These are phyloP conservation scores for Ogataea nitratoaversa DNA, from an alignment of 805 yeast genomes.

Conservation along the genomic window DNA sequence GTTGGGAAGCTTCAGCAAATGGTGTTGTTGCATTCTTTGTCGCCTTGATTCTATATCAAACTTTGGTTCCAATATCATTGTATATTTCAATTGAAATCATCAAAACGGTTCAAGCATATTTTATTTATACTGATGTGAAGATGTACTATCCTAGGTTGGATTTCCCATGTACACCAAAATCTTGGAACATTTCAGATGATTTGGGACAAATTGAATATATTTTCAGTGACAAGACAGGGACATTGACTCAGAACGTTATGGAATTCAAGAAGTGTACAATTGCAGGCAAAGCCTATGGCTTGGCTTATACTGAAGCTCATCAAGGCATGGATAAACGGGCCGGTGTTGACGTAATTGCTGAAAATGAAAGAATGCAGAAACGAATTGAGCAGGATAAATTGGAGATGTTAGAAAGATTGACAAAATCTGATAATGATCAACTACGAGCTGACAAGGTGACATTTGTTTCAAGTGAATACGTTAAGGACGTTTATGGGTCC, in stretches of 20 bases:
- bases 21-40: conserved; percentile 71
- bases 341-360: conserved; percentile 57
- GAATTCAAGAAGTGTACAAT: conserved; percentile 75
- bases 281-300: conserved; percentile 63
- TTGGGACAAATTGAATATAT: conserved; percentile 80
- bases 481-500: conserved; percentile 41
- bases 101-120: conserved; percentile 71
- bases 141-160: conserved; percentile 69
- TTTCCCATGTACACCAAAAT: conserved; percentile 74
- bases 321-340: conserved; percentile 65
- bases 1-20: conserved; percentile 51
- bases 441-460: conserved; percentile 49
- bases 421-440: conserved; percentile 40
- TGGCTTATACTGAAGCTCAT: conserved; percentile 74
- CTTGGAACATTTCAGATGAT: conserved; percentile 83
- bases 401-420: conserved; percentile 45
- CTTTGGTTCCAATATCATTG: conserved; percentile 75
- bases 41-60: conserved; percentile 67
- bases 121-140: conserved; percentile 63
- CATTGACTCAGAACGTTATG: conserved; percentile 80
- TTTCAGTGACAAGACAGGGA: conserved; percentile 82
- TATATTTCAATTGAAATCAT: conserved; percentile 77
- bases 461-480: conserved; percentile 57
- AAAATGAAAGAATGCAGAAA: conserved; percentile 37
- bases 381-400: conserved; percentile 39